phyloP scores from a whole-genome alignment of 176 grass and related monocot genomes.

The Zea mays region DNA sequence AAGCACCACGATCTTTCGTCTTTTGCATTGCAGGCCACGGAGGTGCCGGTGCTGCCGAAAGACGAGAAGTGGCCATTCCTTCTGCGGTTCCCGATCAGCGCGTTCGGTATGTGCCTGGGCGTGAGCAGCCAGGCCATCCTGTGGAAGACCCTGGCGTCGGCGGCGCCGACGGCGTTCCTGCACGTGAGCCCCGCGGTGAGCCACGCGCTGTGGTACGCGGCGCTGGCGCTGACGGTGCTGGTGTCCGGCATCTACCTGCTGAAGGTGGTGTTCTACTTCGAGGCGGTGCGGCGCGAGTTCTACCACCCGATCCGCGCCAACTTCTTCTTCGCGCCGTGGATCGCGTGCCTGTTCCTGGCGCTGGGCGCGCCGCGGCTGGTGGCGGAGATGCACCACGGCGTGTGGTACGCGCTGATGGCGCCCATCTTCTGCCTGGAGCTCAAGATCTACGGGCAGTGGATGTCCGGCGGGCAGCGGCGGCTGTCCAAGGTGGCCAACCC shows the following conservation, averaged over 20 bases:
- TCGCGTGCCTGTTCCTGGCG: conserved; percentile 72
- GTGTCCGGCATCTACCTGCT: conserved; percentile 68
- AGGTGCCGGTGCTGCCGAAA: conserved; percentile 74
- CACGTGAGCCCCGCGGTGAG: conserved; percentile 53
- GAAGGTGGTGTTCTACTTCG: conserved; percentile 88
- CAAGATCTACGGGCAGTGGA: conserved; percentile 99
- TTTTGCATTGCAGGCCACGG: conserved; percentile 38
- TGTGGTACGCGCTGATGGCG: conserved; percentile 79
- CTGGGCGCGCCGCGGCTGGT: conserved; percentile 52
- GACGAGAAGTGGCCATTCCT: conserved; percentile 96
- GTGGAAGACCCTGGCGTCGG: conserved; percentile 74
- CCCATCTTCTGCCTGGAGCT: conserved; percentile 88
- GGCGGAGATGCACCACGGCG: conserved; percentile 33
- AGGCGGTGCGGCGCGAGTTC: conserved; percentile 89
- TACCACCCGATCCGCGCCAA: conserved; percentile 86
- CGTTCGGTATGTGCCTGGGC: conserved; percentile 89
- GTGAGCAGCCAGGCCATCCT: conserved; percentile 89
- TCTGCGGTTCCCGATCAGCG: conserved; percentile 79
- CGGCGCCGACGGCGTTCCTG: conserved; percentile 62
- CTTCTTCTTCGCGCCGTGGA: conserved; percentile 98
- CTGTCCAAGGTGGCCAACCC: conserved; percentile 92
- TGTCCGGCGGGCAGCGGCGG: conserved; percentile 70
- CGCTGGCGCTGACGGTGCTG: conserved; percentile 50
- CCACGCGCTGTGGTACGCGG: conserved; percentile 66
- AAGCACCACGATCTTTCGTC: too few species aligned